phyloP scores from a whole-genome alignment of 495 filamentous ascomycete genomes.

The Pyronema omphalodes region DNA sequence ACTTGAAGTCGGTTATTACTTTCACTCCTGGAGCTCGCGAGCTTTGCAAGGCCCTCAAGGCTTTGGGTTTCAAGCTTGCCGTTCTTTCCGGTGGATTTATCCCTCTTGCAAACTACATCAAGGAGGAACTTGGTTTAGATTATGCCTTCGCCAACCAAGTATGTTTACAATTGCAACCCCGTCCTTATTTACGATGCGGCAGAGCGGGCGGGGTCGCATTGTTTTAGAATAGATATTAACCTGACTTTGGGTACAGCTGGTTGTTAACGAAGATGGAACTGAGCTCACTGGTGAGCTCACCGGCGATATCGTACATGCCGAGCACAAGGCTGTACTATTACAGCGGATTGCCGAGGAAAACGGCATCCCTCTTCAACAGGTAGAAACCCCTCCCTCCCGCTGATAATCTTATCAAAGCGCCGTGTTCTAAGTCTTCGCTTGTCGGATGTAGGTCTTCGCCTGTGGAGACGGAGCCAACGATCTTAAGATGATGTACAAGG shows the following conservation, averaged over 20 bases:
- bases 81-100: conserved; percentile 85
- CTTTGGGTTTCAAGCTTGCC: conserved; percentile 62
- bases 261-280: conserved; percentile 42
- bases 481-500: conserved; percentile 72
- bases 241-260: conserved; percentile 30
- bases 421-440: not conserved
- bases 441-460: conserved; percentile 38
- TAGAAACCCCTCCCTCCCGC: not conserved
- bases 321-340: conserved; percentile 59
- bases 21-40: conserved; percentile 65
- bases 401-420: not conserved
- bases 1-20: conserved; percentile 51
- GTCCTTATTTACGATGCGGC: no score
- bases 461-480: conserved; percentile 95
- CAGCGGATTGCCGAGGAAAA: conserved; percentile 58
- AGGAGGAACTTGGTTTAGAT: conserved; percentile 59
- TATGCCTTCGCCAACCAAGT: conserved; percentile 72
- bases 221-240: not conserved
- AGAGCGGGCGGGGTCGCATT: no score
- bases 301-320: conserved; percentile 63
- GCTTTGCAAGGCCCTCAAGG: conserved; percentile 51
- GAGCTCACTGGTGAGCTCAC: conserved; percentile 66
- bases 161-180: conserved; percentile 15
- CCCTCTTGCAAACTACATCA: conserved; percentile 73
- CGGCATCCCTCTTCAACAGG: conserved; percentile 48